Base-by-base conservation (phyloP, 2,329 filamentous ascomycete genomes). In the Chrysoporthe austroafricana region DNA sequence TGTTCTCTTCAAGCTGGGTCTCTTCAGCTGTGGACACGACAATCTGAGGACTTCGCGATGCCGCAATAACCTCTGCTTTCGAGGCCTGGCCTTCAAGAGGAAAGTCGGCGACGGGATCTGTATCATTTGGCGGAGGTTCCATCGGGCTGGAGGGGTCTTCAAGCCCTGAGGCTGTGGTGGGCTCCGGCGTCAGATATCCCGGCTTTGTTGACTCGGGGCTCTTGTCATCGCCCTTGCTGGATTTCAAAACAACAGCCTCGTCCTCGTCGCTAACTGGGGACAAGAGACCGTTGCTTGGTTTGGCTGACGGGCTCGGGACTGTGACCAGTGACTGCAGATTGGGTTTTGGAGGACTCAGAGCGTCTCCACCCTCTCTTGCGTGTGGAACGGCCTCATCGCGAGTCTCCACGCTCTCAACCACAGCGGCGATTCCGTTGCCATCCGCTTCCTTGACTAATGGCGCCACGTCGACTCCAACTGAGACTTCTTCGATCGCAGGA, bases 201-300 rank as follows among this genome's bases (percentile, higher is more conserved):
- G 68, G 57, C 52, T 63, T 39, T 16, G 21, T 69, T 64, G 21
- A 68, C 36, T 50, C 65, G 52, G 64, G 18, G 8, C 34, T 48
- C 26, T 61, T 65, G 13, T 68, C 66, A 46, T 69, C 60, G 8
- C 63, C 57, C 62, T 72, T 73, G n/a, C 62, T 62, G 73, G 76
- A 56, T 8, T 69, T 73, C 60, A 77, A 44, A 8, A 76, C 79
- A n/a, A 83, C 74, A 4, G 76, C 78, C 69, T 82, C 81, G 60
- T 81, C 80, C 62, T 82, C 81, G 59, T 81, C 78, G 52, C 76
- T 80, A 13, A 71, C 62, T 4, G 74, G 73, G 4, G 72, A 69
- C 13, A 64, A 65, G 64, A 70, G 71, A 69, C 67, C 67, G 69
- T 68, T 71, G 66, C 67, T 73, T 54, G 57, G 71, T 4, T 61